Conservation (phyloP, 2,329 filamentous ascomycete species). For the Xylaria sp. region DNA sequence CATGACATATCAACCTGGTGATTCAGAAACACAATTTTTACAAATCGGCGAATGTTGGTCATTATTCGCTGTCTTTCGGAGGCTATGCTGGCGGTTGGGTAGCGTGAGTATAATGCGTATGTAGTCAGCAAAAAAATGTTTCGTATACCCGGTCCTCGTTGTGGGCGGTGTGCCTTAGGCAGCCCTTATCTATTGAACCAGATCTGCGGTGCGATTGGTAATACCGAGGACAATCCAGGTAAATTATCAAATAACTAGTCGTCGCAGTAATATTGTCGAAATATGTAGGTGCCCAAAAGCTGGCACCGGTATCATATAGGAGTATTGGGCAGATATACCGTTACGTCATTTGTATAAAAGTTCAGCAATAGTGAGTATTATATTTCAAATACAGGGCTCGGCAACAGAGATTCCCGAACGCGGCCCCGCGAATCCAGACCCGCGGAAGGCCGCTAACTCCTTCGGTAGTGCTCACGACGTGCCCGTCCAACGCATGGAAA, state of each 20-base stretch:
- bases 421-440: neutral
- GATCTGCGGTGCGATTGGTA: too few relatives aligned
- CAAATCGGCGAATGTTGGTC: neutral
- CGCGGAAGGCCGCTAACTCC: neutral
- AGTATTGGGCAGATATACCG: neutral
- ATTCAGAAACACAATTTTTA: neutral
- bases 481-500: neutral
- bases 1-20: neutral
- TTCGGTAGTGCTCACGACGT: neutral
- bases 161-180: neutral
- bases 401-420: neutral
- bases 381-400: neutral
- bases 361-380: too few relatives aligned
- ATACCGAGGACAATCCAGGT: too few relatives aligned
- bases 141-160: too few relatives aligned
- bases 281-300: too few relatives aligned
- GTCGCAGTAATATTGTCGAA: too few relatives aligned
- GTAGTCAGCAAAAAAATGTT: too few relatives aligned
- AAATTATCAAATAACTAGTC: too few relatives aligned
- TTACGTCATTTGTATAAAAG: neutral
- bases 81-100: constrained; percentile 5
- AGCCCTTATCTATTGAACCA: too few relatives aligned
- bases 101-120: too few relatives aligned
- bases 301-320: too few relatives aligned
- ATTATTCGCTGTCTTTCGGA: neutral